Conservation (phyloP, 495 filamentous ascomycete species). For the Xylaria grammica region DNA sequence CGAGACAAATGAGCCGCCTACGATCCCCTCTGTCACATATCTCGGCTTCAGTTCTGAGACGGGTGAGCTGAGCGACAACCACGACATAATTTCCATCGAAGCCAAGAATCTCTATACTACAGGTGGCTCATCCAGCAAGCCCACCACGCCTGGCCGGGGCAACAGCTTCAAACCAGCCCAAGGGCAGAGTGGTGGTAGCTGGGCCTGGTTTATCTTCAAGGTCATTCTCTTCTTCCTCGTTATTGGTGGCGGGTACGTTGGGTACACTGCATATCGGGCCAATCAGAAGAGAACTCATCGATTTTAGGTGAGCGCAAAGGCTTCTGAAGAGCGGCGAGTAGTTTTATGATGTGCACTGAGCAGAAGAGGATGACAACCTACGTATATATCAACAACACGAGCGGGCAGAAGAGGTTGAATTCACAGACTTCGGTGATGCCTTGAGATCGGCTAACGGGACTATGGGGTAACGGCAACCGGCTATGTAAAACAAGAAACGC, state of each 20-base stretch:
- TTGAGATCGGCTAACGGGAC: slow-evolving; percentile 3
- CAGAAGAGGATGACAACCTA: slow-evolving; percentile 12
- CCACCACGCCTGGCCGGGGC: slow-evolving; percentile 44
- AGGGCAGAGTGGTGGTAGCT: slow-evolving; percentile 65
- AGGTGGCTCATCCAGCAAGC: slow-evolving; percentile 46
- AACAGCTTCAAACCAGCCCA: slow-evolving; percentile 39
- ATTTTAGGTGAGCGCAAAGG: slow-evolving; percentile 60
- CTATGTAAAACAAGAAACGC: slow-evolving; percentile 21
- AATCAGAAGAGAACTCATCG: slow-evolving; percentile 74
- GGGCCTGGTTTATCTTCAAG: slow-evolving; percentile 94
- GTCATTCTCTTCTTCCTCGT: slow-evolving; percentile 74
- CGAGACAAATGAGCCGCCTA: slow-evolving; percentile 70
- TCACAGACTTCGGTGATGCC: slow-evolving; percentile 5
- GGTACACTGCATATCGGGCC: slow-evolving; percentile 78
- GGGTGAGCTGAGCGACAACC: slow-evolving; percentile 95
- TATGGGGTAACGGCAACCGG: slow-evolving; percentile 14
- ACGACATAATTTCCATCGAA: slow-evolving; percentile 90
- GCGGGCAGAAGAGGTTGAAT: slow-evolving; percentile 3
- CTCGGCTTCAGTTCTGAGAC: slow-evolving; percentile 96
- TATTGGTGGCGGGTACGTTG: slow-evolving; percentile 76
- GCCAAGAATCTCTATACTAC: slow-evolving; percentile 87
- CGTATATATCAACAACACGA: slow-evolving; percentile 21
- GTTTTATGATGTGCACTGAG: slow-evolving; percentile 9
- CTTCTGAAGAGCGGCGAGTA: not conserved
- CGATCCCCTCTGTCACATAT: slow-evolving; percentile 89